phyloP scores from a whole-genome alignment of 129 eudicot species.

The Calendula officinalis region DNA sequence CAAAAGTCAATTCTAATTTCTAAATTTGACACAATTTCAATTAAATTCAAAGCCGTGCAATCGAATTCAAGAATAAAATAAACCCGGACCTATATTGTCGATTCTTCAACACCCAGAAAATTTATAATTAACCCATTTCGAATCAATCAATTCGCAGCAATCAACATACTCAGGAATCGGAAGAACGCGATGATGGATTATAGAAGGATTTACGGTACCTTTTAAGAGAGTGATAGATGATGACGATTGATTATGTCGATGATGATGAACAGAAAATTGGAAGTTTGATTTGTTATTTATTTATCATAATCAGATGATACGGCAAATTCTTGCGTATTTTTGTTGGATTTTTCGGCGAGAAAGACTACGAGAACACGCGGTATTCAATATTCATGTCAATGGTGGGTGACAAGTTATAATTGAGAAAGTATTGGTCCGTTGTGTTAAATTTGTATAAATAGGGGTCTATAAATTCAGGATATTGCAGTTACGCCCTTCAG shows the following conservation, averaged over 20 bases:
- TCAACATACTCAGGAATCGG: neutral
- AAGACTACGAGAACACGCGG: slow-evolving; percentile 32
- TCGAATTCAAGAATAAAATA: slow-evolving; percentile 12
- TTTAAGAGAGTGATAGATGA: slow-evolving; percentile 18
- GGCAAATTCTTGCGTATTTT: slow-evolving; percentile 27
- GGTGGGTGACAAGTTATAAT: slow-evolving; percentile 31
- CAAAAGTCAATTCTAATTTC: slow-evolving; percentile 14
- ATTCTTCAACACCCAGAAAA: slow-evolving; percentile 18
- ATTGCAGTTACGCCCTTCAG: neutral
- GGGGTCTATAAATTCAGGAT: neutral
- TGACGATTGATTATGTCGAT: slow-evolving; percentile 10
- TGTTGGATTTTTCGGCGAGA: slow-evolving; percentile 44
- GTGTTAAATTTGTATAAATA: neutral
- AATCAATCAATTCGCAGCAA: slow-evolving; percentile 16
- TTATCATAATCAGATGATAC: slow-evolving; percentile 21
- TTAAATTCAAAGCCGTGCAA: slow-evolving; percentile 20
- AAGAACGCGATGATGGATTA: neutral
- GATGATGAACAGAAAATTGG: slow-evolving; percentile 11
- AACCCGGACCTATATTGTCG: neutral
- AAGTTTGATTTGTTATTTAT: slow-evolving; percentile 10
- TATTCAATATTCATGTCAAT: slow-evolving; percentile 20
- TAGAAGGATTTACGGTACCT: slow-evolving; percentile 15
- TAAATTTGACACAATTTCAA: slow-evolving; percentile 1
- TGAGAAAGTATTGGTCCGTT: slow-evolving; percentile 18
- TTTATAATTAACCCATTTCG: neutral